These are phyloP conservation scores for Boletus rex-veris DNA, from an alignment of 768 basidiomycete genomes.

Conservation along the genomic window DNA sequence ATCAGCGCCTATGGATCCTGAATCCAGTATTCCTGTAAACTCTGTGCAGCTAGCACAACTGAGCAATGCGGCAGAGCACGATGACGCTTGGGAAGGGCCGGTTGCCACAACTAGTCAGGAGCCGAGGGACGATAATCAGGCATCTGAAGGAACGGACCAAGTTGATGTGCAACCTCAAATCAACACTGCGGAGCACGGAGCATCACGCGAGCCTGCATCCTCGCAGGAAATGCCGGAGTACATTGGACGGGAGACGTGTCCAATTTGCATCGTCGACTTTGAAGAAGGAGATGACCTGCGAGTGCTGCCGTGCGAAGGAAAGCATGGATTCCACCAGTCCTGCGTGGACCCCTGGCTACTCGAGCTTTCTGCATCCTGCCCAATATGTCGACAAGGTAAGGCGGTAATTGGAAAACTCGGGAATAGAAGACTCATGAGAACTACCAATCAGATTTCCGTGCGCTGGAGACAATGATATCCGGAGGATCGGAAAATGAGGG, in stretches of 20 bases:
- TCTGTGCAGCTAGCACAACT: constrained; percentile 14
- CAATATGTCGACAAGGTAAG: constrained; percentile 86
- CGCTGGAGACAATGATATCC: constrained; percentile 56
- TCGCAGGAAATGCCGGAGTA: constrained; percentile 46
- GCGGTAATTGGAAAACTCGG: not conserved
- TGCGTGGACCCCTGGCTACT: constrained; percentile 96
- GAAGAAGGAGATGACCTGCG: constrained; percentile 91
- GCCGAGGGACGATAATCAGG: not conserved
- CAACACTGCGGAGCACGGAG: not conserved
- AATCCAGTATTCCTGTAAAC: not conserved
- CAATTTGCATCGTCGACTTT: constrained; percentile 93
- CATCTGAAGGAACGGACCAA: constrained; percentile 8
- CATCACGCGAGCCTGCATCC: not conserved
- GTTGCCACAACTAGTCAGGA: not conserved
- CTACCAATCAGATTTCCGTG: constrained; percentile 48
- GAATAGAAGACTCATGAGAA: not conserved
- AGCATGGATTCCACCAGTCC: constrained; percentile 83
- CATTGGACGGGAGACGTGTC: constrained; percentile 84
- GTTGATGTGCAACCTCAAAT: not conserved
- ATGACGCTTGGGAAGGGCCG: not conserved
- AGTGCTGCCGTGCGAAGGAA: constrained; percentile 85
- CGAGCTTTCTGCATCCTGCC: constrained; percentile 86
- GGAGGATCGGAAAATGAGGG: constrained; percentile 25
- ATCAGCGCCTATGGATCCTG: constrained; percentile 4
- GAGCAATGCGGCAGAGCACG: not conserved